Evolutionary conservation across 345 rosid species (phyloP).

Genomic region (Populus pruinosa): DNA sequence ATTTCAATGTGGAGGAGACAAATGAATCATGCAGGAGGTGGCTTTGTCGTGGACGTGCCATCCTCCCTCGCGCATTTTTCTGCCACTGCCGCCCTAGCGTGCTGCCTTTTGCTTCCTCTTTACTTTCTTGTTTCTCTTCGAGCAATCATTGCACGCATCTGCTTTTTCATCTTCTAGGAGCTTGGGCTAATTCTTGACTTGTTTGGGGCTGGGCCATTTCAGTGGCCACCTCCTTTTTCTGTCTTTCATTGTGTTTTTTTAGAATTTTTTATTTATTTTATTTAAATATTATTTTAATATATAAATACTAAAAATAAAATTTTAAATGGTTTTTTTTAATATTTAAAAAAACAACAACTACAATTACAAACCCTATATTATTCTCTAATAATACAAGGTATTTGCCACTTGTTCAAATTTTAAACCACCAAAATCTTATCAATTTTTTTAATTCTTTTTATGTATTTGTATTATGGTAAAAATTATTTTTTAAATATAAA

Average conservation of each 20-base stretch:
- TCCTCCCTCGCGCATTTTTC: not conserved
- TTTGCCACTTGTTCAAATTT: no score
- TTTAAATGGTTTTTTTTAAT: no score
- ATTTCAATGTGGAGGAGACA: not conserved
- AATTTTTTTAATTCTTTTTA: no score
- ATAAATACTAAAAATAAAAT: accelerated
- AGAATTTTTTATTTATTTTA: no score
- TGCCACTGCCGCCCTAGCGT: not conserved
- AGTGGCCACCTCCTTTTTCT: not conserved
- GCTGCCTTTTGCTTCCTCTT: not conserved
- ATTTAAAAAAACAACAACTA: no score
- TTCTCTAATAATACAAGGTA: no score
- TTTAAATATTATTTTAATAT: no score
- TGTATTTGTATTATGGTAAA: no score
- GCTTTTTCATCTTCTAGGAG: not conserved
- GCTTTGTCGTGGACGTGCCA: not conserved
- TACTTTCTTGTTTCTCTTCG: not conserved
- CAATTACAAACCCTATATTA: no score
- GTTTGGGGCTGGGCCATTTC: not conserved
- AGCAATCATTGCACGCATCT: not conserved
- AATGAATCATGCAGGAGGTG: not conserved
- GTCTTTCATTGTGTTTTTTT: not conserved
- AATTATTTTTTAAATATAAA: no score
- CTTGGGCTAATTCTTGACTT: not conserved
- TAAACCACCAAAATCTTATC: accelerated